Conservation (phyloP, 495 filamentous ascomycete genomes). For the Thermochaetoides thermophila region DNA sequence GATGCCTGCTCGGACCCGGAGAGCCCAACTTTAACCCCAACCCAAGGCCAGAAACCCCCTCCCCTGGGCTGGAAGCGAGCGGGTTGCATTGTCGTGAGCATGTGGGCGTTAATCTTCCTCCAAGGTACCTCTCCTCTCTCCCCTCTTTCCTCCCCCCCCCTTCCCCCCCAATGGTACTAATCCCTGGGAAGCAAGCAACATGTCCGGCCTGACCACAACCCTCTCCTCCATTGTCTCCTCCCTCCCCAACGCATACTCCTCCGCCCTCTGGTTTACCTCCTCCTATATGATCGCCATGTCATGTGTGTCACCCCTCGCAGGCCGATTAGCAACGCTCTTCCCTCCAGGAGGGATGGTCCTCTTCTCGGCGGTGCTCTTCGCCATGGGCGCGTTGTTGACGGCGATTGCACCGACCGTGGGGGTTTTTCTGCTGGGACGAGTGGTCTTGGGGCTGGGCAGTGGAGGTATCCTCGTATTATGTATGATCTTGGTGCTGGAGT, state of each 20-base stretch:
- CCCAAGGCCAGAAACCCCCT: no score
- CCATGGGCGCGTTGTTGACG: slow-evolving; percentile 47
- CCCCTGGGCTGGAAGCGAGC: no score
- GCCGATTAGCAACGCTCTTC: slow-evolving; percentile 54
- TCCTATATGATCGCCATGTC: slow-evolving; percentile 59
- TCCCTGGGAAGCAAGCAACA: no score
- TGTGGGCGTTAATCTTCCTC: no score
- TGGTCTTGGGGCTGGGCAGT: slow-evolving; percentile 47
- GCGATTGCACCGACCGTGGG: slow-evolving; percentile 39
- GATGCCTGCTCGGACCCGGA: no score
- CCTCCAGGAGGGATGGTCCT: slow-evolving; percentile 46
- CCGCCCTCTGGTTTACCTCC: slow-evolving; percentile 62
- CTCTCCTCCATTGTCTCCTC: slow-evolving; percentile 59
- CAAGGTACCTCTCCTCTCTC: no score
- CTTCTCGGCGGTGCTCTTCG: slow-evolving; percentile 38
- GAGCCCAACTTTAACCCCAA: no score
- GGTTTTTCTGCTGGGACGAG: slow-evolving; percentile 51
- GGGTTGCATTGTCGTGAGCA: no score
- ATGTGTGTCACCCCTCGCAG: slow-evolving; percentile 47
- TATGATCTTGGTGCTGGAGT: slow-evolving; percentile 54
- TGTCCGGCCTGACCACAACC: slow-evolving; percentile 55
- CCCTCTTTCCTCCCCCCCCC: no score
- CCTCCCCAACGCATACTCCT: slow-evolving; percentile 52
- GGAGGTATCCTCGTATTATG: slow-evolving; percentile 52
- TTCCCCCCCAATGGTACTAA: no score